Base-by-base conservation (phyloP, 83 land plant genomes). In the Picea engelmannii region DNA sequence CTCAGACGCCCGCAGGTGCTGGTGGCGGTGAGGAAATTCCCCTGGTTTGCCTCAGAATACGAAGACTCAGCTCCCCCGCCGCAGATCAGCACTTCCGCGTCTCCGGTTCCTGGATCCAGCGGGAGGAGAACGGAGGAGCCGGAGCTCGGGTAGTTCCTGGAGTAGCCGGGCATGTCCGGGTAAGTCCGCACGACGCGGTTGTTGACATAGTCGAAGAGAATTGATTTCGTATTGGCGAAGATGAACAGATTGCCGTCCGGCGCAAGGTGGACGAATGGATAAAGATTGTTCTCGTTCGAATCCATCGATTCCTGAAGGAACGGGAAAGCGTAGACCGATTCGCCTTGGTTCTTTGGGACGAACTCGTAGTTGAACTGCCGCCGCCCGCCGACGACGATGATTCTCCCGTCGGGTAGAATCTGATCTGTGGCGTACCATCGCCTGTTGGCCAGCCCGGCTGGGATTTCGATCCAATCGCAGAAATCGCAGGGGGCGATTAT, bases 371-470 rank as follows among this genome's bases (percentile, higher is more conserved):
- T 86, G 75, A 78, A 88, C 5, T 70, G 25, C 0, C 64, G 52
- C 44, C 84, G 83, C 18, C 92, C 92, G 24, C 92, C 92, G 49
- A 90, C 85, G 55, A 90, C 76, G 31, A 88, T 78, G 1, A 84
- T 75, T 38, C 84, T 60, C 20, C 87, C 83, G 80, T 90, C 85
- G 0, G 87, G 90, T 10, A 90, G 75, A 67, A 86, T 86, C 44
- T 90, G 90, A 68, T 81, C 74, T 0, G 85, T 83, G 18, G 93
- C 91, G 52, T 93, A 93, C 95, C 95, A 93, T 40, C 94, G 73
- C 8, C 86, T 81, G 9, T 9, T 65, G 16, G 77, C 79, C 16
- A 89, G 75, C 18, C 58, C 87, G 24, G 24, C 70, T 0, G 47
- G 40, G 18, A 35, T 64, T 81, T 92, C 94, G 16, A 20, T 63